Evolutionary conservation across 495 filamentous ascomycete species (phyloP).

Genomic region (Melanomma pulvis-pyrius): DNA sequence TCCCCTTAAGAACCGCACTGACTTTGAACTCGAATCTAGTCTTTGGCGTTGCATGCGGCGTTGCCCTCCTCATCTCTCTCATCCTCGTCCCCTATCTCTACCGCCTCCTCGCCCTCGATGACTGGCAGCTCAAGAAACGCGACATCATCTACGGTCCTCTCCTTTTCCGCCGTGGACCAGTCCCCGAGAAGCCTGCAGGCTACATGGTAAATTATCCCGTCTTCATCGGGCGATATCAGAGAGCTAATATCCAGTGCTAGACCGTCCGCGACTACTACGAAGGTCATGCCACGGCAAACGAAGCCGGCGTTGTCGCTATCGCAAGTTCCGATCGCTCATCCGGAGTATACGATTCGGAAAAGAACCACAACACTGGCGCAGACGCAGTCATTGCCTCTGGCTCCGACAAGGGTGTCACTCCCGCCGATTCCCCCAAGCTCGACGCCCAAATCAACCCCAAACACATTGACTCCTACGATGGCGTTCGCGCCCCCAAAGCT

Average conservation of each 20-base stretch:
- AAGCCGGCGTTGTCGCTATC: constrained; percentile 19
- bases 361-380: background rate
- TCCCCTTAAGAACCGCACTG: no score
- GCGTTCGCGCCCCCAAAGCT: background rate
- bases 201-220: no score
- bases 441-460: background rate
- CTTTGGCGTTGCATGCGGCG: constrained; percentile 57
- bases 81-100: constrained; percentile 64
- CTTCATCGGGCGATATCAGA: no score
- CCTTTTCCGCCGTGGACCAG: constrained; percentile 50
- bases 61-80: constrained; percentile 55
- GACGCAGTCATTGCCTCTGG: background rate
- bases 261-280: no score
- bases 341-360: constrained; percentile 27
- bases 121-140: constrained; percentile 56
- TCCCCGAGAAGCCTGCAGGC: constrained; percentile 48
- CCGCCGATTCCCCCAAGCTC: no score
- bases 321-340: background rate
- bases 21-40: constrained; percentile 49
- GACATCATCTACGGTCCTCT: constrained; percentile 57
- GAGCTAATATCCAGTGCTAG: no score
- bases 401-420: constrained; percentile 6
- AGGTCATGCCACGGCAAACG: constrained; percentile 27
- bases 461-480: background rate
- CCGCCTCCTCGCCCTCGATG: constrained; percentile 57